phyloP scores from a whole-genome alignment of 2,329 filamentous ascomycete species.

The Sclerotinia borealis region DNA sequence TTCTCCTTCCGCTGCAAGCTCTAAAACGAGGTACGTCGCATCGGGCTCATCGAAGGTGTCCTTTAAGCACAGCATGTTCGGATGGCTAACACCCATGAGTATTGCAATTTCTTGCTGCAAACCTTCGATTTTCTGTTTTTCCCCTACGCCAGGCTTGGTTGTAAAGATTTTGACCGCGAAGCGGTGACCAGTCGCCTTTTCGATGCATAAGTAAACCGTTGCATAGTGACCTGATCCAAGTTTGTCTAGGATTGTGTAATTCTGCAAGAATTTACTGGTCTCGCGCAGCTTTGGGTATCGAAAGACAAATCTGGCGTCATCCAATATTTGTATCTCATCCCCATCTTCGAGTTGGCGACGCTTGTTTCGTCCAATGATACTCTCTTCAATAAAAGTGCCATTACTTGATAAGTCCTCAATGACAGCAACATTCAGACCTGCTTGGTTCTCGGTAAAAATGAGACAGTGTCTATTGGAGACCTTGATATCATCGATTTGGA shows the following conservation, averaged over 20 bases:
- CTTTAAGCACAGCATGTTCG: constrained; percentile 86
- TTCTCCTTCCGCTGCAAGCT: constrained; percentile 87
- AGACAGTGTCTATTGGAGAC: constrained; percentile 83
- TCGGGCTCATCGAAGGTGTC: constrained; percentile 91
- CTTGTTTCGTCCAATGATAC: constrained; percentile 85
- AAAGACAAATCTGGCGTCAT: constrained; percentile 81
- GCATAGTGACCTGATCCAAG: constrained; percentile 95
- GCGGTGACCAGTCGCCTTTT: constrained; percentile 73
- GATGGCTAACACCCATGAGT: constrained; percentile 93
- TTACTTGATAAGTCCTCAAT: constrained; percentile 93
- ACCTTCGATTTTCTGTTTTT: constrained; percentile 76
- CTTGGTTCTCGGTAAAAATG: constrained; percentile 57
- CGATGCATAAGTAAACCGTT: constrained; percentile 84
- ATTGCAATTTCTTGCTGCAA: constrained; percentile 95
- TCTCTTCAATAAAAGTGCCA: constrained; percentile 93
- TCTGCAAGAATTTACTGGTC: constrained; percentile 74
- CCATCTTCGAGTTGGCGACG: constrained; percentile 80
- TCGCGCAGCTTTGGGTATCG: constrained; percentile 72
- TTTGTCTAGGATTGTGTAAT: constrained; percentile 78
- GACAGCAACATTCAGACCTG: constrained; percentile 59
- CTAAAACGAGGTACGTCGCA: constrained; percentile 84
- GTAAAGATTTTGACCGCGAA: constrained; percentile 96
- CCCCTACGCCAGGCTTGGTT: constrained; percentile 73
- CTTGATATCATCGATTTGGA: constrained; percentile 67
- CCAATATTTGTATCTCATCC: constrained; percentile 83